Percentiles rank a stretch among this genome's conserved stretches.
Conservation (phyloP, 108 stramenopile genomes). For the Craspedostauros australis region DNA sequence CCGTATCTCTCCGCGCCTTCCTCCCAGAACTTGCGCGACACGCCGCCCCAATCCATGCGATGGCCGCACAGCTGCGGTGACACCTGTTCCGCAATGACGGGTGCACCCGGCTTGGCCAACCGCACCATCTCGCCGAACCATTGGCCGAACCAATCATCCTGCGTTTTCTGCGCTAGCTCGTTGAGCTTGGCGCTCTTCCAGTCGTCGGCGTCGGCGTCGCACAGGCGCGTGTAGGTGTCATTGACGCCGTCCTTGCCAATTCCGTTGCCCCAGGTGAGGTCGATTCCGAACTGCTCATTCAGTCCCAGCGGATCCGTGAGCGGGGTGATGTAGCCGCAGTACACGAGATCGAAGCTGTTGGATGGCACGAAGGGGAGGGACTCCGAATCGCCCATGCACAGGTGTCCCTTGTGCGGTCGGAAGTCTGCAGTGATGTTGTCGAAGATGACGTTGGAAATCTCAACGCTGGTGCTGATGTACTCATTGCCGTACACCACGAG, state of each 20-base stretch:
- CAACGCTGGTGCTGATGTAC: slow-evolving; percentile 1
- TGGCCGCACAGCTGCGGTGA: slow-evolving; percentile 23
- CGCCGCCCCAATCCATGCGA: slow-evolving; percentile 36
- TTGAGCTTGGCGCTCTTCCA: slow-evolving; percentile 18
- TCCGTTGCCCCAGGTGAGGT: too few relatives aligned
- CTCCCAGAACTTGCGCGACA: slow-evolving; percentile 23
- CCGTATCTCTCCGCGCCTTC: slow-evolving; percentile 16
- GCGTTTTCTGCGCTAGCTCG: slow-evolving; percentile 18
- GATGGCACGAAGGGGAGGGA: slow-evolving; percentile 26
- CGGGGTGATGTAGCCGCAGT: slow-evolving; percentile 28
- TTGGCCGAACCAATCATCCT: slow-evolving; percentile 32
- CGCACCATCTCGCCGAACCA: slow-evolving; percentile 45
- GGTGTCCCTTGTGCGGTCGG: too few relatives aligned
- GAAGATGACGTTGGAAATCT: neutral
- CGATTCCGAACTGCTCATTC: too few relatives aligned
- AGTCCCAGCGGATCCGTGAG: slow-evolving; percentile 25
- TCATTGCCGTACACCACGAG: slow-evolving; percentile 11
- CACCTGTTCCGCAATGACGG: slow-evolving; percentile 32
- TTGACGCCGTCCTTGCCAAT: neutral
- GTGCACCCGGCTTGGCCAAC: slow-evolving; percentile 40
- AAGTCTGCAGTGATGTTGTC: neutral
- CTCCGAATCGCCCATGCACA: slow-evolving; percentile 37
- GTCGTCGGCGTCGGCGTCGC: slow-evolving; percentile 5
- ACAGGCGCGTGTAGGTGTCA: slow-evolving; percentile 3
- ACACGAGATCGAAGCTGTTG: slow-evolving; percentile 41